Conservation (phyloP, 2,329 filamentous ascomycete species). For the Penicillium sumatraense region DNA sequence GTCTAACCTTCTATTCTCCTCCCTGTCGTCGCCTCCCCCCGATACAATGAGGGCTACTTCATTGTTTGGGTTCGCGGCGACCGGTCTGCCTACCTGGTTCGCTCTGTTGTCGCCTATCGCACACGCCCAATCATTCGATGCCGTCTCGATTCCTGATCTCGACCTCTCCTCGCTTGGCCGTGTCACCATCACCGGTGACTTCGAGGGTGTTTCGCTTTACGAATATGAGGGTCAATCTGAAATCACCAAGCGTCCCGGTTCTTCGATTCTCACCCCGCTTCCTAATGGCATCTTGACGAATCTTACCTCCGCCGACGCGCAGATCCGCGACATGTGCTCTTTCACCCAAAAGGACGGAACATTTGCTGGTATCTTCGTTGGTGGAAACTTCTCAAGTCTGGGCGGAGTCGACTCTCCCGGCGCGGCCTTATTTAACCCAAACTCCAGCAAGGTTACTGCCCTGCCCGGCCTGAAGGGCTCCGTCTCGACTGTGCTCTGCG, state of each 20-base stretch:
- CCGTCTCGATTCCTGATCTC: slow-evolving; percentile 52
- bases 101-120: slow-evolving; percentile 29
- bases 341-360: slow-evolving; percentile 70
- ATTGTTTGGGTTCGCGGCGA: slow-evolving; percentile 51
- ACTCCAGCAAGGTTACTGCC: slow-evolving; percentile 71
- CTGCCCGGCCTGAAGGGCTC: slow-evolving; percentile 80
- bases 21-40: slow-evolving; percentile 44
- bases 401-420: slow-evolving; percentile 75
- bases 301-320: slow-evolving; percentile 77
- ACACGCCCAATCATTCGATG: slow-evolving; percentile 41
- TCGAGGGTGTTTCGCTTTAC: slow-evolving; percentile 88
- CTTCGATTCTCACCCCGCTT: slow-evolving; percentile 78
- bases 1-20: slow-evolving; percentile 6
- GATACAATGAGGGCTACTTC: slow-evolving; percentile 50
- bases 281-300: slow-evolving; percentile 83
- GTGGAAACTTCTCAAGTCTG: slow-evolving; percentile 94
- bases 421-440: slow-evolving; percentile 79
- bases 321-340: slow-evolving; percentile 86
- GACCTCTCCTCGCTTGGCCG: slow-evolving; percentile 78
- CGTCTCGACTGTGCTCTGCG: slow-evolving; percentile 82
- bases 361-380: slow-evolving; percentile 77
- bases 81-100: slow-evolving; percentile 40
- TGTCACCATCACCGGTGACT: slow-evolving; percentile 85
- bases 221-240: slow-evolving; percentile 81
- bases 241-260: slow-evolving; percentile 66